A percentile compares a stretch with the other conserved stretches of the same genome.
These are phyloP conservation scores for Nannochloropsis gaditana DNA, from an alignment of 108 stramenopile species.

Conservation along the genomic window DNA sequence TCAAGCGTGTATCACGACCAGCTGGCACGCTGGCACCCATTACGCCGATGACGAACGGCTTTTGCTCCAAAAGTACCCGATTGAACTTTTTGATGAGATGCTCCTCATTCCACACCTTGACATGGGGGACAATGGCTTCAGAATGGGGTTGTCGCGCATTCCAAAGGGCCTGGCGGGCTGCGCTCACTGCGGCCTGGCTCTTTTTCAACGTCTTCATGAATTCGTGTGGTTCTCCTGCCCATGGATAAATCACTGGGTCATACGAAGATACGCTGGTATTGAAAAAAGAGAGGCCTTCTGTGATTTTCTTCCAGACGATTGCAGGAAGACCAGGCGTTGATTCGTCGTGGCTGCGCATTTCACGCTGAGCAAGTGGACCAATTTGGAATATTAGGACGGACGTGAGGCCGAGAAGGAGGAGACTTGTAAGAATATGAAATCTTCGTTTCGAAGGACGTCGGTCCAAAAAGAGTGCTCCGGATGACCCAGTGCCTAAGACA, in stretches of 20 bases:
- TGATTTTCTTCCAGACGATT: not conserved
- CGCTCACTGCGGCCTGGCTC: not conserved
- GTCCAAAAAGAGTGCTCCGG: not conserved
- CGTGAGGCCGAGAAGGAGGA: not conserved
- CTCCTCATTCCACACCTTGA: conserved; percentile 8
- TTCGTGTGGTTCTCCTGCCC: not conserved
- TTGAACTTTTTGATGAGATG: conserved; percentile 18
- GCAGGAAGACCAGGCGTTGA: conserved; percentile 8
- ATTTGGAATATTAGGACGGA: not conserved
- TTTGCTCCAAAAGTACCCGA: not conserved
- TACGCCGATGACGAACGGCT: not conserved
- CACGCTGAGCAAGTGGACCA: not conserved
- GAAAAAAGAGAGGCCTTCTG: not conserved
- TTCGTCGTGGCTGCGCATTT: not conserved
- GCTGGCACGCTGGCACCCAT: not conserved
- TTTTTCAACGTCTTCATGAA: not conserved
- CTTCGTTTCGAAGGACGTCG: no score
- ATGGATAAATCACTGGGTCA: not conserved
- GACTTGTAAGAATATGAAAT: not conserved
- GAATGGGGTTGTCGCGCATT: not conserved
- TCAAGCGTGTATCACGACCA: not conserved
- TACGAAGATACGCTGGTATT: not conserved
- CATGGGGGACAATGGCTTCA: not conserved
- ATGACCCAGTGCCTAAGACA: not conserved
- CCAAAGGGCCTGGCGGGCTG: not conserved